Evolutionary conservation across 768 basidiomycete species (phyloP).

Genomic region (Ephemerocybe angulata): DNA sequence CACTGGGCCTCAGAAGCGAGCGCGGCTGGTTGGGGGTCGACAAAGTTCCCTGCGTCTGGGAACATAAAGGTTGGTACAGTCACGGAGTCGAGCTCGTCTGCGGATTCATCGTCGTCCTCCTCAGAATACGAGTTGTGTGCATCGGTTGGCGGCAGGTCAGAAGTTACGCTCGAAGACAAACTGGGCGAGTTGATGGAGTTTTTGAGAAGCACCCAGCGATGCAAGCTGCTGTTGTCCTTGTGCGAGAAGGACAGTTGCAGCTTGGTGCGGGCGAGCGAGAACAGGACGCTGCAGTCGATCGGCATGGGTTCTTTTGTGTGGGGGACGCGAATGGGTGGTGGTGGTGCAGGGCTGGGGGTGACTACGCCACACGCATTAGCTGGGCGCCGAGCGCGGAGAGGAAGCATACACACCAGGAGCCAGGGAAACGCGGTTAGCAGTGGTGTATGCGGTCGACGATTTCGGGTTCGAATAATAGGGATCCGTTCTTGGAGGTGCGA

Average conservation of each 20-base stretch:
- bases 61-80: slow-evolving; percentile 75
- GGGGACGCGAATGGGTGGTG: slow-evolving; percentile 7
- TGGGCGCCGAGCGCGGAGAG: neutral
- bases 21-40: slow-evolving; percentile 31
- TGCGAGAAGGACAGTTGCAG: slow-evolving; percentile 58
- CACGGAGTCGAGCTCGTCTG: slow-evolving; percentile 49
- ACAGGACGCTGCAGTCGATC: slow-evolving; percentile 48
- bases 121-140: slow-evolving; percentile 28
- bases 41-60: slow-evolving; percentile 66
- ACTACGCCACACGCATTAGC: slow-evolving; percentile 5
- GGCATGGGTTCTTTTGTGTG: slow-evolving; percentile 36
- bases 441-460: slow-evolving; percentile 84
- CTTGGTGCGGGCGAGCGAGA: slow-evolving; percentile 68
- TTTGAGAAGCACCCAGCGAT: slow-evolving; percentile 86
- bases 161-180: slow-evolving; percentile 30
- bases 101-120: slow-evolving; percentile 34
- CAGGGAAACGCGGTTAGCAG: slow-evolving; percentile 26
- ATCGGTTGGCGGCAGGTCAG: slow-evolving; percentile 24
- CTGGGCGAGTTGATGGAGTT: slow-evolving; percentile 67
- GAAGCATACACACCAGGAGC: slow-evolving; percentile 21
- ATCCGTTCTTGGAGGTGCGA: slow-evolving; percentile 80
- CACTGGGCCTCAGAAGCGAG: slow-evolving; percentile 69
- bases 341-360: slow-evolving; percentile 11
- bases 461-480: slow-evolving; percentile 82
- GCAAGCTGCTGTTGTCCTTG: slow-evolving; percentile 71